Conservation (phyloP, 352 stramenopile species). For the Saprolegnia parasitica region DNA sequence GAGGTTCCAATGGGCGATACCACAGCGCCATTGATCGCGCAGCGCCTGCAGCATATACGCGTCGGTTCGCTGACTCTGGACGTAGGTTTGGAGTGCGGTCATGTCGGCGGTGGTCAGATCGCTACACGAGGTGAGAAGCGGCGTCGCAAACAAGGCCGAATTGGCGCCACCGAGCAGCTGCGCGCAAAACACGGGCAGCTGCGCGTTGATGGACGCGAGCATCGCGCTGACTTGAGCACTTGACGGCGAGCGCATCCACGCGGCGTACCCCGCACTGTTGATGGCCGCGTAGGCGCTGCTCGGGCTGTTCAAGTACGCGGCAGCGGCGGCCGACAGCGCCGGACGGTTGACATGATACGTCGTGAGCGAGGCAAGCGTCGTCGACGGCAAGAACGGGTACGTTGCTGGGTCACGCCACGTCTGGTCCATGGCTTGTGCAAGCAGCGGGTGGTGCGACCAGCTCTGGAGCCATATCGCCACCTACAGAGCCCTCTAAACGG, state of each 20-base stretch:
- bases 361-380: background rate
- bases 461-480: slow-evolving; percentile 11
- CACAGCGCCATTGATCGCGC: slow-evolving; percentile 63
- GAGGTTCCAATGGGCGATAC: slow-evolving; percentile 42
- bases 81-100: slow-evolving; percentile 38
- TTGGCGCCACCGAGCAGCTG: slow-evolving; percentile 33
- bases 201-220: slow-evolving; percentile 38
- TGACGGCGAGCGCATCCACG: slow-evolving; percentile 29
- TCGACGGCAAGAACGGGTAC: slow-evolving; percentile 7
- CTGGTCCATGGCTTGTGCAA: slow-evolving; percentile 22
- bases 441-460: background rate
- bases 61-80: slow-evolving; percentile 32
- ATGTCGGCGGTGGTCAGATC: slow-evolving; percentile 37
- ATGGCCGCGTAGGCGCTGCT: slow-evolving; percentile 6
- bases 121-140: slow-evolving; percentile 35
- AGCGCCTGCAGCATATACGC: slow-evolving; percentile 44
- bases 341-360: slow-evolving; percentile 17
- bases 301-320: slow-evolving; percentile 7
- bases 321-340: slow-evolving; percentile 17
- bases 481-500: background rate
- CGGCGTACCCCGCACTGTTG: background rate
- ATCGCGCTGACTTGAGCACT: slow-evolving; percentile 24
- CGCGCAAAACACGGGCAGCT: slow-evolving; percentile 31
- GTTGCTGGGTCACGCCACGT: slow-evolving; percentile 18
- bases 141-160: slow-evolving; percentile 49